phyloP scores from a whole-genome alignment of 352 stramenopile species.

The Blastocystis sp. region DNA sequence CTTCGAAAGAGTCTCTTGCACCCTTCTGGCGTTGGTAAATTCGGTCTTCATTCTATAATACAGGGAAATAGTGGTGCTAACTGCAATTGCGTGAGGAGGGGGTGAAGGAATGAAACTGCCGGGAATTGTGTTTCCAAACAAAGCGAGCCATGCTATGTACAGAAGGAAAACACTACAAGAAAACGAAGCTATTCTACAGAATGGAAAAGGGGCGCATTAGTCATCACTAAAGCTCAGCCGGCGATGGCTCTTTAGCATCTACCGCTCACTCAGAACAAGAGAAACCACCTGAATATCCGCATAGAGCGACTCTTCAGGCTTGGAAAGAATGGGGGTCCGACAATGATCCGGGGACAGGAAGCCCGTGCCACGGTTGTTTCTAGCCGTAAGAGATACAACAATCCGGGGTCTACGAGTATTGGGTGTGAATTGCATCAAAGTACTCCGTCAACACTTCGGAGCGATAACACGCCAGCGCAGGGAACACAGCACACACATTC shows the following conservation, averaged over 20 bases:
- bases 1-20: neutral
- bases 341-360: slow-evolving; percentile 66
- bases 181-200: slow-evolving; percentile 49
- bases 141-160: neutral
- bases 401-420: slow-evolving; percentile 18
- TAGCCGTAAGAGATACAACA: neutral
- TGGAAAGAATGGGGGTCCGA: slow-evolving; percentile 38
- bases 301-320: slow-evolving; percentile 34
- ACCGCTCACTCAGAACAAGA: neutral
- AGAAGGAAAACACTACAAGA: neutral
- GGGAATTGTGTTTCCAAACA: neutral
- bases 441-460: slow-evolving; percentile 40
- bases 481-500: slow-evolving; percentile 38
- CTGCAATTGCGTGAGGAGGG: neutral
- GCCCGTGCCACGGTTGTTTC: slow-evolving; percentile 21
- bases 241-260: slow-evolving; percentile 55
- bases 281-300: slow-evolving; percentile 39
- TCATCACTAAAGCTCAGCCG: slow-evolving; percentile 57
- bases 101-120: slow-evolving; percentile 31
- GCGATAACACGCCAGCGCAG: neutral
- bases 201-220: neutral
- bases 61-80: neutral
- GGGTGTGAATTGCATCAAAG: slow-evolving; percentile 11
- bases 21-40: slow-evolving; percentile 63
- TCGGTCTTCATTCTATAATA: slow-evolving; percentile 57